phyloP scores from a whole-genome alignment of 2,329 filamentous ascomycete genomes.

The Grosmannia huntii region DNA sequence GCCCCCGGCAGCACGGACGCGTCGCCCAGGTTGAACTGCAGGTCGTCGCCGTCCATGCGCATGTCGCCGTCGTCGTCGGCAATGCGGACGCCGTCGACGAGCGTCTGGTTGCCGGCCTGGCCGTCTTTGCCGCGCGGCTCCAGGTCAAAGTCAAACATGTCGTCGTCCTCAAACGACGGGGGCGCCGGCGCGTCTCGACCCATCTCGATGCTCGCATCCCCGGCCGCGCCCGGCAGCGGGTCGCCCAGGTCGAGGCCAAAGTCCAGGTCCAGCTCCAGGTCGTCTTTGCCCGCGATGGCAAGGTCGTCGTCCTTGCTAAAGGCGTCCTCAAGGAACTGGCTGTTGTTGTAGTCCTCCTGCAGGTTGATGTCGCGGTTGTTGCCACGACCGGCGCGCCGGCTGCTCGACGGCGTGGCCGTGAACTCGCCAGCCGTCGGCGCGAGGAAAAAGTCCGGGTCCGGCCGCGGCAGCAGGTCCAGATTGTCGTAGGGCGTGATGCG shows the following conservation, averaged over 20 bases:
- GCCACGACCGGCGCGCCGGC: constrained; percentile 38
- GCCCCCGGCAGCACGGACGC: constrained; percentile 43
- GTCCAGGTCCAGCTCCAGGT: constrained; percentile 61
- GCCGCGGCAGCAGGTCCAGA: constrained; percentile 63
- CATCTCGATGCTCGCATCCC: constrained; percentile 64
- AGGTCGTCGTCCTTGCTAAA: constrained; percentile 45
- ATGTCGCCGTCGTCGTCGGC: constrained; percentile 53
- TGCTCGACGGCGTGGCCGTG: constrained; percentile 36
- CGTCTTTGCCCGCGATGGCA: constrained; percentile 43
- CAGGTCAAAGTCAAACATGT: constrained; percentile 52
- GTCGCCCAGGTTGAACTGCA: constrained; percentile 51
- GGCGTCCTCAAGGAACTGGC: constrained; percentile 66
- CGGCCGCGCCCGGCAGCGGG: constrained; percentile 19
- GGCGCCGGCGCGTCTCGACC: constrained; percentile 72
- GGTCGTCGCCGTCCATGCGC: constrained; percentile 47
- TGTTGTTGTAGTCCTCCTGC: constrained; percentile 57
- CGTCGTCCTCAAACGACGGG: constrained; percentile 55
- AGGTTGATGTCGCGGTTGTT: constrained; percentile 55
- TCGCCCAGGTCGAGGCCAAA: constrained; percentile 64
- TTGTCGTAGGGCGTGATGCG: constrained; percentile 85
- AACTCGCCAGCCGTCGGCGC: constrained; percentile 54
- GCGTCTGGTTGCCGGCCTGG: constrained; percentile 39
- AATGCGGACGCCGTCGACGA: constrained; percentile 44
- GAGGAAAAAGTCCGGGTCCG: constrained; percentile 75
- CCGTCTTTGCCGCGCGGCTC: constrained; percentile 43